Base-by-base conservation (phyloP, 1,139 yeast genomes). In the Diutina sp. region DNA sequence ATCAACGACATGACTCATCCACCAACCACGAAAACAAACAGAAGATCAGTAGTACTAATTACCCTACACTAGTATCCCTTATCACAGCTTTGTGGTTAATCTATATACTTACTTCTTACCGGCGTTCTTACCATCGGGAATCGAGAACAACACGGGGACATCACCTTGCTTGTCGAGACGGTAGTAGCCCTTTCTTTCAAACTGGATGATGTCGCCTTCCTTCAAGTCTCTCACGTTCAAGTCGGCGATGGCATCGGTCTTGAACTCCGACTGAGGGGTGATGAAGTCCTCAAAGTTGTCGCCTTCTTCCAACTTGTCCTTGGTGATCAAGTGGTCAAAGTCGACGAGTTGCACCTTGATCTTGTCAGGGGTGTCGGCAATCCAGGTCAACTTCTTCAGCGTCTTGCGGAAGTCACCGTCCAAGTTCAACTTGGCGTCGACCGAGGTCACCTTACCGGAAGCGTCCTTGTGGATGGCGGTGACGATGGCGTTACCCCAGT, bases 401-500 rank as follows among this genome's bases (percentile, higher is more conserved):
- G 99, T 93, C 77, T 90, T 91, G 75, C 90, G 88, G 87, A 90
- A 93, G 72, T 93, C 99, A 73, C 98, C 98, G 64, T 89, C 97
- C 70, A 93, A 80, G 72, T 93, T 88, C 66, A 93, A 79, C 66
- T 84, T 85, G 61, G 90, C 97, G 59, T 84, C 88, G 61, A 91
- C 74, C 3, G 84, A 76, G 57, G 77, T 77, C 57, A 86, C 85
- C 51, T 76, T 65, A 58, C 72, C 75, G 25, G 21, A 5, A 7
- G 35, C 51, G 30, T 71, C 70, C 70, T 82, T 85, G 67, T 74
- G 72, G 66, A 91, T 81, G 72, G 84, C 83, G 64, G 87, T 80
- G 62, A 91, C 75, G 63, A 93, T 87, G 57, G 86, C 90, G 68
- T 93, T 93, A 80, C 98, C 98, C 99, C 99, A 93, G 74, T 93